Percentiles rank a stretch among this genome's conserved stretches.
Evolutionary conservation across 2,329 filamentous ascomycete genomes (phyloP).

Genomic region (Camillea tinctor): DNA sequence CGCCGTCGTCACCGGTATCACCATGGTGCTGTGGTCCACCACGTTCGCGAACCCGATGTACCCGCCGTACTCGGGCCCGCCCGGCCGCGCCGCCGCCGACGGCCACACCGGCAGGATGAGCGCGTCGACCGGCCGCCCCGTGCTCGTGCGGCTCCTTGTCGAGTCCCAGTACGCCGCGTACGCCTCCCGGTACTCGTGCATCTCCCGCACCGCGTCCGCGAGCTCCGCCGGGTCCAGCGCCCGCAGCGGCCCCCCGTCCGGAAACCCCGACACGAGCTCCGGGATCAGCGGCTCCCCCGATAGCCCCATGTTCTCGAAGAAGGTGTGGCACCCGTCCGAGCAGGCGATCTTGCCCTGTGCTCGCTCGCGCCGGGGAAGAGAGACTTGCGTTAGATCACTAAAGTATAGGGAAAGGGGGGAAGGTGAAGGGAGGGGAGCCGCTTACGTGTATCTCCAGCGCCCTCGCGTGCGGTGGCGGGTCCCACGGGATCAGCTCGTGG

Average conservation of each 20-base stretch:
- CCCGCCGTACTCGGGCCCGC: slow-evolving; percentile 20
- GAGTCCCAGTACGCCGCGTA: slow-evolving; percentile 66
- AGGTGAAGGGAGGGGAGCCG: no score
- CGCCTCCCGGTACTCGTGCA: slow-evolving; percentile 45
- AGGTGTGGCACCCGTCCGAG: no score
- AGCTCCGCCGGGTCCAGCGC: slow-evolving; percentile 36
- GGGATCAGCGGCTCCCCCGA: slow-evolving; percentile 53
- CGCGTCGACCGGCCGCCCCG: slow-evolving; percentile 53
- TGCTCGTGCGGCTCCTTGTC: slow-evolving; percentile 36
- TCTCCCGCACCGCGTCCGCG: background rate
- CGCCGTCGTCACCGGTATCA: slow-evolving; percentile 54
- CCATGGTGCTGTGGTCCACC: slow-evolving; percentile 53
- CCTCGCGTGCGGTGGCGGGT: background rate
- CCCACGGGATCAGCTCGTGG: slow-evolving; percentile 3
- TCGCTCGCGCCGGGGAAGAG: no score
- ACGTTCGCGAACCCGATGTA: slow-evolving; percentile 47
- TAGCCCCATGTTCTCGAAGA: background rate
- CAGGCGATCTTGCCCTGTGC: no score
- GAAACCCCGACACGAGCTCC: slow-evolving; percentile 28
- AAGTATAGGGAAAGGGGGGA: no score
- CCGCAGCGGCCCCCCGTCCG: slow-evolving; percentile 12
- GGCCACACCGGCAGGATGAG: slow-evolving; percentile 51
- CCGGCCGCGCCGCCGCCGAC: slow-evolving; percentile 46
- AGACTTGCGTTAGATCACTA: no score
- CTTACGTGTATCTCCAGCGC: slow-evolving; percentile 1